phyloP scores from a whole-genome alignment of 805 yeast species.

The Kazachstania viticola region DNA sequence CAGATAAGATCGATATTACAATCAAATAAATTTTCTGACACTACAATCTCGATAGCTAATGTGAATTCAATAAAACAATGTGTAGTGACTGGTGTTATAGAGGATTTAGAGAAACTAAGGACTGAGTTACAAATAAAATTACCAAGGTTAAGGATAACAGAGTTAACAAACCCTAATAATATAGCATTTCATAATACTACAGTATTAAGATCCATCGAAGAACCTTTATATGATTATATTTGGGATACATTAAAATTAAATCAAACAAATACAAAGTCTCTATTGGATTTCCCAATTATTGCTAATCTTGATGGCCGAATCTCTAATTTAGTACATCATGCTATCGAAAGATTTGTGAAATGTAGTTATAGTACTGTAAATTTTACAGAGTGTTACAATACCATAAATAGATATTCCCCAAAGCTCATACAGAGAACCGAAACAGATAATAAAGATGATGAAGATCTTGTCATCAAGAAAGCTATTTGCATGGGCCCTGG shows the following conservation, averaged over 20 bases:
- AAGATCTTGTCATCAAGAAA: too few species aligned
- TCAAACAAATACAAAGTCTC: constrained; percentile 14
- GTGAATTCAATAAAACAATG: constrained; percentile 24
- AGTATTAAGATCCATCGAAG: constrained; percentile 22
- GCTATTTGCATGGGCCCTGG: constrained; percentile 26
- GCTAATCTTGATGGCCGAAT: constrained; percentile 23
- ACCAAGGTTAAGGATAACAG: constrained; percentile 18
- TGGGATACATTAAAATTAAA: constrained; percentile 23
- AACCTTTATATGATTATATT: constrained; percentile 25
- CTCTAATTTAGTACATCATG: constrained; percentile 18
- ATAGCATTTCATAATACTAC: constrained; percentile 26
- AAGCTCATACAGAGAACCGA: too few species aligned
- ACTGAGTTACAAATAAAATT: constrained; percentile 14
- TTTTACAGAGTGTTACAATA: constrained; percentile 24
- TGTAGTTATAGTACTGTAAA: constrained; percentile 26
- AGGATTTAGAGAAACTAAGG: constrained; percentile 18
- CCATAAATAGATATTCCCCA: constrained; percentile 16
- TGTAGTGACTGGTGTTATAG: constrained; percentile 23
- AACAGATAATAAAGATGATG: constrained; percentile 4
- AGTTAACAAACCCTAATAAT: constrained; percentile 22
- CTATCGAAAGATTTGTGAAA: constrained; percentile 24
- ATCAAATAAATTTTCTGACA: constrained; percentile 7
- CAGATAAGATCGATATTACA: constrained; percentile 13
- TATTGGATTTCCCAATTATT: constrained; percentile 21
- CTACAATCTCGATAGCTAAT: constrained; percentile 22